Conservation (phyloP, 2,329 filamentous ascomycete genomes). For the Cladosporium sp. region DNA sequence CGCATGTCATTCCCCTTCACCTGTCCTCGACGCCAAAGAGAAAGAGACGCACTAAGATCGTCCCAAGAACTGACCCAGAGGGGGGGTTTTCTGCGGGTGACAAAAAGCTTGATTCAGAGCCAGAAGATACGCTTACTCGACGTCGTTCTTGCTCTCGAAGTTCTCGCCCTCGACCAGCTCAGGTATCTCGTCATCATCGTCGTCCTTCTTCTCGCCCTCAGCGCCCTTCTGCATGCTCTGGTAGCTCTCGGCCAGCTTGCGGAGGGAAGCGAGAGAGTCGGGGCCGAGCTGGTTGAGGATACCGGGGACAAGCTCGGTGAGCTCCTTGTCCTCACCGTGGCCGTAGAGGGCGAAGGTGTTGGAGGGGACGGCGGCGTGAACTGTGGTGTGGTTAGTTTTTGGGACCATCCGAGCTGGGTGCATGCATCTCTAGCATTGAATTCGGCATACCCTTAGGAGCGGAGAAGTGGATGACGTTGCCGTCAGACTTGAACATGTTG, state of each 20-base stretch:
- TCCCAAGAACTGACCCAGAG: conserved; percentile 10
- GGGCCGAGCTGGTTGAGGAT: conserved; percentile 99
- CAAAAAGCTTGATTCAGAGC: no score
- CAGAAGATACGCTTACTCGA: conserved; percentile 60
- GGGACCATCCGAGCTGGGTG: neutral
- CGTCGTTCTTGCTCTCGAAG: conserved; percentile 84
- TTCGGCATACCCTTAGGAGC: conserved; percentile 77
- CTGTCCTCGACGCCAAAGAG: conserved; percentile 7
- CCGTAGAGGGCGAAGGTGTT: conserved; percentile 99
- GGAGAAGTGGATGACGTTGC: conserved; percentile 99
- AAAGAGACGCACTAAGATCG: conserved; percentile 11
- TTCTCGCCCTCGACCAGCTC: conserved; percentile 95
- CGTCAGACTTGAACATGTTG: conserved; percentile 99
- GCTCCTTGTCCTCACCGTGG: conserved; percentile 98
- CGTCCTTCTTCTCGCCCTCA: conserved; percentile 66
- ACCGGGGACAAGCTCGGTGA: conserved; percentile 97
- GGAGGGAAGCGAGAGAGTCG: conserved; percentile 93
- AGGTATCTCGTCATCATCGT: conserved; percentile 82
- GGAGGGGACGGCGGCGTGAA: conserved; percentile 92
- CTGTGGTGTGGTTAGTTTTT: conserved; percentile 45
- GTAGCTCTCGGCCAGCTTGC: conserved; percentile 99
- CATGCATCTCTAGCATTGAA: neutral
- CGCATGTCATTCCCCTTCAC: neutral
- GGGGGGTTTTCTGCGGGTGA: neutral
- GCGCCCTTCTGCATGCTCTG: conserved; percentile 97